Evolutionary conservation across 345 rosid species (phyloP), one percentile per base, ranked within the genome.

Genomic region (rapeseed (Brassica napus)): DNA sequence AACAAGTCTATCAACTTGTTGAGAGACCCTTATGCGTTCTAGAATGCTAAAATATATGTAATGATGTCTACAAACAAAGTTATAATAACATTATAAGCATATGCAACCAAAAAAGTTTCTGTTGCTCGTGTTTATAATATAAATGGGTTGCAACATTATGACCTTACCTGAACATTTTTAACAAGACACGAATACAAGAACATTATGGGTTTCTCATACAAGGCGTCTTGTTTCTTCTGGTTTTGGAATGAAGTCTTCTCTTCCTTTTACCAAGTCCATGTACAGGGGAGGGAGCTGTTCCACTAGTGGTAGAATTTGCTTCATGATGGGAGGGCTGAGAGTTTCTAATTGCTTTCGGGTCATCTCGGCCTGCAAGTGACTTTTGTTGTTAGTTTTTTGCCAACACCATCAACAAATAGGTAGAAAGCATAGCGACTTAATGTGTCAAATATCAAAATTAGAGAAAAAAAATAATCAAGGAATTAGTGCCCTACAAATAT

Each of bases 281-380:
- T 93, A 95, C 84, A 95, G 74, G 21, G 98, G 97, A 80, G 98
- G 97, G 54, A 95, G 90, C 86, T 95, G 99, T 85, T 95, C 97
- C 39, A 95, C 89, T 80, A 95, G 73, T 60, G 99, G 99, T 78
- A 95, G 85, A 80, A 87, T 95, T 84, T 95, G 99, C 89, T 91
- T 95, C 96, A 95, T 86, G 49, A 95, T 87, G 28, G 97, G 93
- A 76, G 98, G 99, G 61, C 97, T 89, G 69, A 93, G 89, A 81
- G 83, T 90, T 87, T 90, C 98, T 75, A 95, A 75, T 80, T 93
- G 97, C 87, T 93, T 95, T 71, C 91, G 61, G 10, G 99, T 93
- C 91, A 93, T 89, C 86, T 93, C 99, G 59, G 97, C 99, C 97
- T 95, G 91, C 82, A 85, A 72, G 65, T 42, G 77, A 12, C 69